Base-by-base conservation (phyloP, 768 basidiomycete genomes). In the Suillus weaverae region DNA sequence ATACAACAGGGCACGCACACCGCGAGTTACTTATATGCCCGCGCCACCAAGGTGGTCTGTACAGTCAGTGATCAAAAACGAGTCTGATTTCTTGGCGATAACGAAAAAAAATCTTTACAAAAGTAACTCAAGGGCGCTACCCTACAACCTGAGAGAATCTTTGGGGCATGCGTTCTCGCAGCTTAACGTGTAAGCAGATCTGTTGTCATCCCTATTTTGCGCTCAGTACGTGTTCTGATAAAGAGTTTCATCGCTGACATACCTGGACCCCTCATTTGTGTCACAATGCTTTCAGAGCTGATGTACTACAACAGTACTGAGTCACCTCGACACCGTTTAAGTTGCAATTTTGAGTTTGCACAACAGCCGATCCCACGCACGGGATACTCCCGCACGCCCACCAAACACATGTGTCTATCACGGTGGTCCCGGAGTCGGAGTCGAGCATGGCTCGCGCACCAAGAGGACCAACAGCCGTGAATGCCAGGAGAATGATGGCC, bases 1-100 rank as follows among this genome's bases (percentile, higher is more conserved):
- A 78, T 94, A 18, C 93, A 95, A 71, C 81, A 86, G 65, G 89
- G 91, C 1, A 86, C 90, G 0, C 84, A 94, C 71, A 80, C 86
- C 61, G 76, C 81, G 18, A 87, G 86, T 68, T 94, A 93, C 70
- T 79, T 91, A 14, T 95, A 91, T 67, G 92, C 89, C 1, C 85
- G 92, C 5, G 91, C 92, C 1, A 95, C 92, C 6, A 89, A 91
- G 69, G 89, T 91, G 0, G 94, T 48, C 5, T 13, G 2, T 22
- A 48, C 20, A 48, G 5, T 48, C 44, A 46, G n/a, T n/a, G 44
- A n/a, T 22, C 44, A 46, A 46, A 5, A 48, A 48, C 46, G n/a
- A 48, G n/a, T 48, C 22, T n/a, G 46, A 10, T 11, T 13, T 11
- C 11, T 48, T 22, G 11, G n/a, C n/a, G 10, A 48, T 13, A 48